Evolutionary conservation across 2,329 filamentous ascomycete genomes (phyloP).

Genomic region (Pseudogymnoascus pannorum): DNA sequence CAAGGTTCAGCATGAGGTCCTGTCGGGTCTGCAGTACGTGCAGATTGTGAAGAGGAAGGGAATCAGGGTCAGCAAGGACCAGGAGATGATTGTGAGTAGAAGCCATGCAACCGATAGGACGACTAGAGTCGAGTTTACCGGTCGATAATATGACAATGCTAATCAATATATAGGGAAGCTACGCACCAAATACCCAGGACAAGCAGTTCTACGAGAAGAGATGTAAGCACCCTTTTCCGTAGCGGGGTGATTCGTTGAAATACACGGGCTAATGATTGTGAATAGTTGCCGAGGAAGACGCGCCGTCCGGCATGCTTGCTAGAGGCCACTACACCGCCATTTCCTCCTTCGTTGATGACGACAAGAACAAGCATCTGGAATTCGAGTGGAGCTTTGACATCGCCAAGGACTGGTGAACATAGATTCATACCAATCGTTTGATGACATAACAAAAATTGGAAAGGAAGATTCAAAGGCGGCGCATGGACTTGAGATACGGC

Average conservation of each 20-base stretch:
- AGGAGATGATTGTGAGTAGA: constrained; percentile 90
- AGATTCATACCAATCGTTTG: neutral
- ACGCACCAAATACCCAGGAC: constrained; percentile 84
- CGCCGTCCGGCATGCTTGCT: constrained; percentile 81
- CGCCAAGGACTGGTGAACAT: constrained; percentile 79
- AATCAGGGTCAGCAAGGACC: constrained; percentile 80
- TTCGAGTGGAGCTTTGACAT: constrained; percentile 98
- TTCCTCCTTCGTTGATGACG: constrained; percentile 91
- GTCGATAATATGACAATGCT: neutral
- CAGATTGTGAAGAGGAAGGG: constrained; percentile 89
- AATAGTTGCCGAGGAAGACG: constrained; percentile 84
- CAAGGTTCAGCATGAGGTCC: constrained; percentile 93
- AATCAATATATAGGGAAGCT: constrained; percentile 61
- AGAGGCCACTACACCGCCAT: constrained; percentile 85
- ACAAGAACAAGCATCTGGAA: constrained; percentile 79
- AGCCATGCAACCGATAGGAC: neutral
- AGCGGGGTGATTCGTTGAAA: neutral
- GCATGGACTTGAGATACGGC: neutral
- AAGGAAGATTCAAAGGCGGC: neutral
- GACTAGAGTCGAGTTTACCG: neutral
- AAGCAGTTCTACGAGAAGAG: constrained; percentile 82
- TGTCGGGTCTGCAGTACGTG: constrained; percentile 91
- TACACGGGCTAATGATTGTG: constrained; percentile 1
- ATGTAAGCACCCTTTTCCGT: constrained; percentile 53
- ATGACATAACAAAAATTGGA: neutral